A percentile compares a stretch with the other conserved stretches of the same genome.
These are phyloP conservation scores for Clavispora vitiphila DNA, from an alignment of 805 yeast genomes.

Conservation along the genomic window DNA sequence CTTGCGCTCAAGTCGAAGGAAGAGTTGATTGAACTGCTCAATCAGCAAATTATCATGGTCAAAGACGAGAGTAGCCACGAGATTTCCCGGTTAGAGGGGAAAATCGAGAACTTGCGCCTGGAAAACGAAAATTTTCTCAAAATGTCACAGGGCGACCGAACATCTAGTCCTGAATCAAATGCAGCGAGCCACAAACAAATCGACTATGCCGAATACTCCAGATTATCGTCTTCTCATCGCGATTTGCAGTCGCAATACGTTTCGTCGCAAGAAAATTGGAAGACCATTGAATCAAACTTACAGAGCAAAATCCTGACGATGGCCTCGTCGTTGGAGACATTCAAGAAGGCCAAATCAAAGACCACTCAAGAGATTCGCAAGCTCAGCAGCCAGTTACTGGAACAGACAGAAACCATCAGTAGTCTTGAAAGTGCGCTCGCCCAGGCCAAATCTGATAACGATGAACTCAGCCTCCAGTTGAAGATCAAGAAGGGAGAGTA, in stretches of 20 bases:
- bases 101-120: conserved; percentile 63
- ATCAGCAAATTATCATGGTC: conserved; percentile 25
- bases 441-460: conserved; percentile 18
- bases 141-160: conserved; percentile 2
- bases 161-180: conserved; percentile 7
- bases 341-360: conserved; percentile 22
- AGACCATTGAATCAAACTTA: conserved; percentile 66
- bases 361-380: conserved; percentile 33
- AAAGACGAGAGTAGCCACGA: conserved; percentile 40
- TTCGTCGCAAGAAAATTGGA: conserved; percentile 78
- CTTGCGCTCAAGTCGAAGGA: conserved; percentile 33
- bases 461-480: conserved; percentile 15
- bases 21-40: conserved; percentile 26
- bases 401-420: conserved; percentile 18
- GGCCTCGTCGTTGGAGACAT: conserved; percentile 21
- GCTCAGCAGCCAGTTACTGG: conserved; percentile 10
- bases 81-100: conserved; percentile 56
- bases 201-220: conserved; percentile 39
- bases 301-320: conserved; percentile 42
- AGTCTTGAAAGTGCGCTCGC: conserved; percentile 14
- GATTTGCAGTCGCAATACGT: conserved; percentile 66
- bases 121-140: conserved; percentile 44
- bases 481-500: conserved; percentile 20
- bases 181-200: conserved; percentile 18
- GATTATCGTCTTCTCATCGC: conserved; percentile 45